Evolutionary conservation across 1,284 basidiomycete species (phyloP).

Genomic region (Neolentinus lepideus): DNA sequence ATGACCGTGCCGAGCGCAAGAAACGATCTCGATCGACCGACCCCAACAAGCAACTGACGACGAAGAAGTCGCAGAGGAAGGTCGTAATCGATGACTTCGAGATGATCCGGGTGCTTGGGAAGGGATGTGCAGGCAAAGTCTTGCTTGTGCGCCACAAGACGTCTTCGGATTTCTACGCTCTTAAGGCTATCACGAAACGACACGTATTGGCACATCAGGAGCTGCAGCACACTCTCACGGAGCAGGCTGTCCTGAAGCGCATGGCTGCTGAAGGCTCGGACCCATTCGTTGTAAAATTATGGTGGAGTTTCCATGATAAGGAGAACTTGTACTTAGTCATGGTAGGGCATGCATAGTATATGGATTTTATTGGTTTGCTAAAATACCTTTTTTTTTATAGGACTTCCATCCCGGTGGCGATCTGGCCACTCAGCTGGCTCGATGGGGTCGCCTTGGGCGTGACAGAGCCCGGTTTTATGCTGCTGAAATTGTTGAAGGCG

Average conservation of each 20-base stretch:
- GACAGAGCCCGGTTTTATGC: constrained; percentile 95
- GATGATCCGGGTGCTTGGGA: constrained; percentile 92
- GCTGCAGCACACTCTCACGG: constrained; percentile 90
- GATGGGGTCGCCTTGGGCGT: constrained; percentile 88
- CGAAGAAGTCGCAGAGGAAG: constrained; percentile 55
- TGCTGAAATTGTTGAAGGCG: constrained; percentile 92
- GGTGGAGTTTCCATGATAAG: constrained; percentile 95
- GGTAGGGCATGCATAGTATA: constrained; percentile 35
- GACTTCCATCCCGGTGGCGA: constrained; percentile 97
- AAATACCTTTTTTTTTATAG: constrained; percentile 28
- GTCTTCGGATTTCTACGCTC: constrained; percentile 71
- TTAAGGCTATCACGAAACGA: constrained; percentile 96
- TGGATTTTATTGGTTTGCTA: constrained; percentile 18
- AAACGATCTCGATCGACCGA: constrained; percentile 49
- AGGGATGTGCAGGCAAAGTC: constrained; percentile 94
- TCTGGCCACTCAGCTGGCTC: constrained; percentile 91
- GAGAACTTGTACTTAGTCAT: constrained; percentile 91
- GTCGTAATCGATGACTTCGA: constrained; percentile 88
- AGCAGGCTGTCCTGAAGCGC: constrained; percentile 87
- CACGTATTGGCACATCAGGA: constrained; percentile 95
- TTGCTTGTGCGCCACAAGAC: constrained; percentile 77
- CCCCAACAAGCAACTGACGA: constrained; percentile 33
- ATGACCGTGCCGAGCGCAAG: constrained; percentile 33
- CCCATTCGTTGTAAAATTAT: constrained; percentile 90
- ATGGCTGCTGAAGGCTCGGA: constrained; percentile 80